Evolutionary conservation across 495 filamentous ascomycete species (phyloP).

Genomic region (Barbatosphaeria neglecta): DNA sequence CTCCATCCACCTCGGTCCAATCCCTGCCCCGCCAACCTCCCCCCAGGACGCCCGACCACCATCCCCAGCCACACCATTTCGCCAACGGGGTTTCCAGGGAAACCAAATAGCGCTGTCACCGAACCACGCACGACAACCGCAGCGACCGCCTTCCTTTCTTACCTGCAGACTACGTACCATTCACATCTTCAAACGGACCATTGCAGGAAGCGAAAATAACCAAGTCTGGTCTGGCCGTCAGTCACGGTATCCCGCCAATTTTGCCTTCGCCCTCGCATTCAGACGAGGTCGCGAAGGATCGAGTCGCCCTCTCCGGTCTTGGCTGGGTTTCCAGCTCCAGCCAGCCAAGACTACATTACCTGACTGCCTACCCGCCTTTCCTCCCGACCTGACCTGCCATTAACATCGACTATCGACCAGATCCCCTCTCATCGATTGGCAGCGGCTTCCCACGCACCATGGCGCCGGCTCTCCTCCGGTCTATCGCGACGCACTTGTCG

Average conservation of each 20-base stretch:
- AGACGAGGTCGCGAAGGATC: background rate
- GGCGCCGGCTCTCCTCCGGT: conserved; percentile 18
- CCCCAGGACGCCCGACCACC: background rate
- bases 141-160: background rate
- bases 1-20: too few relatives aligned
- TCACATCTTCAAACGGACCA: too few relatives aligned
- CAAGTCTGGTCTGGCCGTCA: too few relatives aligned
- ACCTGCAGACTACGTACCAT: background rate
- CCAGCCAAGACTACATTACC: background rate
- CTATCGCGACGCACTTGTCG: conserved; percentile 4
- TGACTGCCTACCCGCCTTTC: background rate
- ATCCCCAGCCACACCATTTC: background rate
- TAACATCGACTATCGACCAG: too few relatives aligned
- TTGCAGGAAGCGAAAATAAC: too few relatives aligned
- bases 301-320: background rate
- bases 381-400: too few relatives aligned
- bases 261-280: background rate
- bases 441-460: too few relatives aligned
- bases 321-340: background rate
- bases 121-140: too few relatives aligned
- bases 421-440: too few relatives aligned
- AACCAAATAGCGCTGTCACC: too few relatives aligned
- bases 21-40: background rate
- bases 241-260: too few relatives aligned
- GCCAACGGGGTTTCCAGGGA: background rate